Conservation (phyloP, 441 rosid genomes). For the Isatis lusitanica region DNA sequence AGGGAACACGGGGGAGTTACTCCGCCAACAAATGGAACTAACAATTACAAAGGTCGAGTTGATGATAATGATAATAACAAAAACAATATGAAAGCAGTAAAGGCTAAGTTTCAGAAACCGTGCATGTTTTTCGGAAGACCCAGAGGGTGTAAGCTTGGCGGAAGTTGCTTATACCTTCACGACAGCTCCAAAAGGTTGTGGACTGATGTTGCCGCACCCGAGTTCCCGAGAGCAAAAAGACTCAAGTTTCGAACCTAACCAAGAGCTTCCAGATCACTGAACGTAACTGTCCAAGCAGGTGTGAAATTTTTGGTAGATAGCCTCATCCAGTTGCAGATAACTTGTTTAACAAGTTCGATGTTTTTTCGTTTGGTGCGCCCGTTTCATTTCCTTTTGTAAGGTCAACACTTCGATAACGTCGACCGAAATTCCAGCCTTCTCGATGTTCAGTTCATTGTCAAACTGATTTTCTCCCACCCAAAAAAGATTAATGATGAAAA, state of each 20-base stretch:
- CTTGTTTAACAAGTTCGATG: constrained; percentile 1
- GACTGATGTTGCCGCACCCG: constrained; percentile 22
- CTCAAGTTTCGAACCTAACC: constrained; percentile 31
- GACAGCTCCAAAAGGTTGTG: constrained; percentile 35
- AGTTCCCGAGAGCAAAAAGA: constrained; percentile 45
- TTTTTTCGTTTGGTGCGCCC: neutral
- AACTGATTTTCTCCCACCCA: too few species aligned
- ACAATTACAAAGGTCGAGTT: constrained; percentile 13
- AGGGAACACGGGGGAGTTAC: constrained; percentile 55
- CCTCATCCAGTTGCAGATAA: neutral
- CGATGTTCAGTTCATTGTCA: too few species aligned
- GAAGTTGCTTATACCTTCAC: constrained; percentile 47
- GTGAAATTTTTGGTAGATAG: neutral
- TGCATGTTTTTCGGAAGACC: constrained; percentile 45
- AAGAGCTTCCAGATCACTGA: neutral
- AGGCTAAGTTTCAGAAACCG: constrained; percentile 35
- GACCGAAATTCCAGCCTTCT: too few species aligned
- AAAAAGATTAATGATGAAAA: too few species aligned
- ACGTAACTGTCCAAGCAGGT: neutral
- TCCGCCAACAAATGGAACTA: constrained; percentile 22
- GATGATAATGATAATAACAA: constrained; percentile 7
- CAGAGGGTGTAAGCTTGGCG: constrained; percentile 58
- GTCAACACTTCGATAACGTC: too few species aligned
- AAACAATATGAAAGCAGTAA: neutral
- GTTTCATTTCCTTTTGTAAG: neutral